Evolutionary conservation across 192 early-diverging fungal species (phyloP).

Genomic region (Backusella mclennaniae): DNA sequence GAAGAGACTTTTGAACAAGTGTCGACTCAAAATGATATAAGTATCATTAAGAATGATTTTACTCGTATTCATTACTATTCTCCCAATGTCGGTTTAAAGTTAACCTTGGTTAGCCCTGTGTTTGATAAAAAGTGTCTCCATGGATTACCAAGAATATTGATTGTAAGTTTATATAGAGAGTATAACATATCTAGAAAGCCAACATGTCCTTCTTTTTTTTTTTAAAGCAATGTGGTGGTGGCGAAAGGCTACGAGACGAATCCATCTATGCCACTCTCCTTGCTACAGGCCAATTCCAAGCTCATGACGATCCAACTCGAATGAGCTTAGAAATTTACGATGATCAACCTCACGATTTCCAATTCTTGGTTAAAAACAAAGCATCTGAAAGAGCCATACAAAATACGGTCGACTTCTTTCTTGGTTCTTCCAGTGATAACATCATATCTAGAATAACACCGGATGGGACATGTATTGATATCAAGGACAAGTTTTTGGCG

Average conservation of each 20-base stretch:
- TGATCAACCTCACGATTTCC: constrained; percentile 55
- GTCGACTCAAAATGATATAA: neutral
- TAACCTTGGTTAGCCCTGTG: constrained; percentile 46
- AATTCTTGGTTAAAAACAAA: constrained; percentile 25
- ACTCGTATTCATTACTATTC: constrained; percentile 45
- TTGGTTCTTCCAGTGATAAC: neutral
- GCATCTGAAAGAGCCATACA: neutral
- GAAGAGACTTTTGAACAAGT: neutral
- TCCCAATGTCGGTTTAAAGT: constrained; percentile 38
- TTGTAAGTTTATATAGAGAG: constrained; percentile 31
- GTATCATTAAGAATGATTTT: constrained; percentile 8
- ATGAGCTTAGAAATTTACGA: constrained; percentile 48
- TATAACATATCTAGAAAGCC: neutral
- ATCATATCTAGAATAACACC: neutral
- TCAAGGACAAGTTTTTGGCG: neutral
- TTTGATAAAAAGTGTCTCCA: constrained; percentile 35
- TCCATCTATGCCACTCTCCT: constrained; percentile 41
- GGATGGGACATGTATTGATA: neutral
- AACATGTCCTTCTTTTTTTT: neutral
- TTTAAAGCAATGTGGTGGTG: constrained; percentile 40
- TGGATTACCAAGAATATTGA: constrained; percentile 39
- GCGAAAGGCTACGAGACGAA: constrained; percentile 48
- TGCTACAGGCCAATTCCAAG: constrained; percentile 17
- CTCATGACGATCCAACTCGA: neutral
- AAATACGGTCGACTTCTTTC: constrained; percentile 17